Conservation (phyloP, 495 filamentous ascomycete species). For the Neurospora cerealis region DNA sequence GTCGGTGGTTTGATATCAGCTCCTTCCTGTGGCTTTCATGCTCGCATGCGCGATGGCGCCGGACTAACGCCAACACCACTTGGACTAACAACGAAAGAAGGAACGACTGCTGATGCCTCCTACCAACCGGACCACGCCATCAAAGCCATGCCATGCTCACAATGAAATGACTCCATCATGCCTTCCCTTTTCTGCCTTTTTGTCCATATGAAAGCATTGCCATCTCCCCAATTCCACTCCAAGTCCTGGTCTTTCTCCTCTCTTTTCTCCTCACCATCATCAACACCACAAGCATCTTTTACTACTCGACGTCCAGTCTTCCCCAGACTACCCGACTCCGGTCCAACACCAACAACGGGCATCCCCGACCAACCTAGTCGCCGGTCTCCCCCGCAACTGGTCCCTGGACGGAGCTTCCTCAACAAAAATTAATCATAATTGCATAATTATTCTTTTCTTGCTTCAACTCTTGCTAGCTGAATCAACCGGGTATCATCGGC, state of each 20-base stretch:
- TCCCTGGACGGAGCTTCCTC: not conserved
- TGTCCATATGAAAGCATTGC: not conserved
- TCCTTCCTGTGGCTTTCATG: not conserved
- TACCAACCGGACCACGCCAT: not conserved
- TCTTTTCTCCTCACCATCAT: not conserved
- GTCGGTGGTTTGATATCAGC: not conserved
- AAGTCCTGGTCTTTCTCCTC: not conserved
- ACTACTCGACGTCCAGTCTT: not conserved
- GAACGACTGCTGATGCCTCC: not conserved
- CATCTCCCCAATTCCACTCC: not conserved
- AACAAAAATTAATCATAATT: not conserved
- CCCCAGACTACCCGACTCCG: not conserved
- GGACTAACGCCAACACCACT: not conserved
- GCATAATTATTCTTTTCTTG: not conserved
- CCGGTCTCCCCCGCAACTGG: not conserved
- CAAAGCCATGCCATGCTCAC: not conserved
- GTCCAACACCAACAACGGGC: not conserved
- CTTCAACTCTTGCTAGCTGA: not conserved
- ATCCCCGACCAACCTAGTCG: not conserved
- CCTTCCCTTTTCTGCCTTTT: not conserved
- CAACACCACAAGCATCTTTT: not conserved
- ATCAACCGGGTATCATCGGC: not conserved
- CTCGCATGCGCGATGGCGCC: not conserved
- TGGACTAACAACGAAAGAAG: not conserved
- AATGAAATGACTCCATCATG: not conserved